A percentile compares a stretch with the other conserved stretches of the same genome.
These are phyloP conservation scores for Mollisiaceae sp. DNA, from an alignment of 2,329 filamentous ascomycete genomes.

Conservation along the genomic window DNA sequence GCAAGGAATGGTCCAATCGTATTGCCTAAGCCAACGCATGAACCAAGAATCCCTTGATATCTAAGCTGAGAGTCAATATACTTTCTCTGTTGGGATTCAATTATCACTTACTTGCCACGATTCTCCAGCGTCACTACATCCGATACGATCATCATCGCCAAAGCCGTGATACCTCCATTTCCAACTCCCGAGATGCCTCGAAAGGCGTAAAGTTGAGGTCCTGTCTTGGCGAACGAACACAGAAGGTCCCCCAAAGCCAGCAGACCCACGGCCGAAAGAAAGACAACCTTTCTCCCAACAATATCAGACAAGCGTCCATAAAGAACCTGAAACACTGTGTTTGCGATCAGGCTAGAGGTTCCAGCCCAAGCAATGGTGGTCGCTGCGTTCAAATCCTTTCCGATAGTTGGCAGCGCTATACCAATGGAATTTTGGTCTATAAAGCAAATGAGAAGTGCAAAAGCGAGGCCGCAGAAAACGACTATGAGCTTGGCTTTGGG, in stretches of 20 bases:
- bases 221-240: constrained; percentile 60
- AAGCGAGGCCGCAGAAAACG: constrained; percentile 57
- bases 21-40: constrained; percentile 49
- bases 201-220: constrained; percentile 65
- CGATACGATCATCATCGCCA: constrained; percentile 66
- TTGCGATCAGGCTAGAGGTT: constrained; percentile 58
- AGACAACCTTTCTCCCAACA: constrained; percentile 63
- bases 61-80: constrained; percentile 33
- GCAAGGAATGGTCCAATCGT: constrained; percentile 51
- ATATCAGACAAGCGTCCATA: constrained; percentile 68
- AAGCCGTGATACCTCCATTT: constrained; percentile 62
- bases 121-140: constrained; percentile 64
- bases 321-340: constrained; percentile 67
- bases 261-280: constrained; percentile 57
- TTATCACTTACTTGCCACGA: constrained; percentile 55
- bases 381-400: constrained; percentile 49
- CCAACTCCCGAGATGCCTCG: constrained; percentile 65
- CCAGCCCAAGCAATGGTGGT: constrained; percentile 62
- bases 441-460: constrained; percentile 59
- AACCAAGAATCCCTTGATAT: constrained; percentile 50
- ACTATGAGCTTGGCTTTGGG: constrained; percentile 54
- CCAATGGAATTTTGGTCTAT: constrained; percentile 45
- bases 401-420: constrained; percentile 56
- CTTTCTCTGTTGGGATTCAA: background rate
- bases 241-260: constrained; percentile 62